phyloP scores from a whole-genome alignment of 495 filamentous ascomycete species.

The Amorphotheca resinae region DNA sequence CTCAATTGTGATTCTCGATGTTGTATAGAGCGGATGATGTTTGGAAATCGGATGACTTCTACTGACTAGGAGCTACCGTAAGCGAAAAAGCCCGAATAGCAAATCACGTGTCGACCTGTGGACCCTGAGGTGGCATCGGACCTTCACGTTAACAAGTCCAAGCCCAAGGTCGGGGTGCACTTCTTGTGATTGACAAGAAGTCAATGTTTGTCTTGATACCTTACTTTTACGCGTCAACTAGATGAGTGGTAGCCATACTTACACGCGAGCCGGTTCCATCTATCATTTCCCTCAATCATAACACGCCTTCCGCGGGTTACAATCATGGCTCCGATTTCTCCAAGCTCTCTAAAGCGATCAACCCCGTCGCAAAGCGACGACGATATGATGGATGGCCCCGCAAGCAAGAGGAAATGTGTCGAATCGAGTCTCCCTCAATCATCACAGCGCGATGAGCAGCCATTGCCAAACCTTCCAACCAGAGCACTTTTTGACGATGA shows the following conservation, averaged over 20 bases:
- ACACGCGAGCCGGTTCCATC: not conserved
- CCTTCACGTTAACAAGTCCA: too few relatives aligned
- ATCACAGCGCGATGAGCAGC: slow-evolving; percentile 2
- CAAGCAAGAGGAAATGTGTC: slow-evolving; percentile 13
- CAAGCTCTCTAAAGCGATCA: slow-evolving; percentile 14
- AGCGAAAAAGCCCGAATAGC: not conserved
- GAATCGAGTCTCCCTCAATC: slow-evolving; percentile 6
- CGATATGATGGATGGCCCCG: slow-evolving; percentile 4
- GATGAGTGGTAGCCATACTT: not conserved
- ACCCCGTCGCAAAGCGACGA: slow-evolving; percentile 14
- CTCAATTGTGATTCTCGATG: slow-evolving; percentile 19
- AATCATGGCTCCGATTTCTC: slow-evolving; percentile 16
- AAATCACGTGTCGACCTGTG: not conserved
- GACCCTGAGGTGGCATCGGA: too few relatives aligned
- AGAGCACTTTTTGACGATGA: slow-evolving; percentile 15
- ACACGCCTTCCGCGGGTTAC: not conserved
- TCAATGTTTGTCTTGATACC: not conserved
- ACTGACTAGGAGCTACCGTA: too few relatives aligned
- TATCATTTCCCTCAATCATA: not conserved
- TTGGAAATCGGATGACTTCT: slow-evolving; percentile 5
- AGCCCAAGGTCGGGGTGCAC: too few relatives aligned
- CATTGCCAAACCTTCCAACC: not conserved
- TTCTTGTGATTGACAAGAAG: too few relatives aligned
- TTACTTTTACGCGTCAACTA: not conserved
- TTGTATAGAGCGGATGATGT: slow-evolving; percentile 6